Evolutionary conservation across 345 rosid species (phyloP).

Genomic region (Rhizophora mangle): DNA sequence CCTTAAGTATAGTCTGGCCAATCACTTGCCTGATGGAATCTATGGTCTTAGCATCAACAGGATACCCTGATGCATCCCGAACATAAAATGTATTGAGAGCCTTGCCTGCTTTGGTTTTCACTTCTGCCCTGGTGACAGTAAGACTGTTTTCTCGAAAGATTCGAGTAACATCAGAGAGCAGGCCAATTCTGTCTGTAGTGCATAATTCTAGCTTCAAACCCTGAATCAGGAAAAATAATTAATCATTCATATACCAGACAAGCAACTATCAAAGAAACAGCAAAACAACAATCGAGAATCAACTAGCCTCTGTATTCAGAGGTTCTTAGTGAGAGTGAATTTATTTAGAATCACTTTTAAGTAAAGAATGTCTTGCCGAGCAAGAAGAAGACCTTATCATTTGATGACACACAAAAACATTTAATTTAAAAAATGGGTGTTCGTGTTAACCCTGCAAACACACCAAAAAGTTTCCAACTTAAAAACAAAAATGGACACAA

Average conservation of each 20-base stretch:
- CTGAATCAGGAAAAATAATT: conserved; percentile 33
- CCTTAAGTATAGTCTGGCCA: conserved; percentile 86
- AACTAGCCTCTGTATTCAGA: conserved; percentile 6
- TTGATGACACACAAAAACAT: no score
- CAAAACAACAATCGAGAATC: conserved; percentile 5
- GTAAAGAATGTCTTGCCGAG: no score
- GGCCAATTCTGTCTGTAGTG: conserved; percentile 79
- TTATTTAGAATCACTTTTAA: no score
- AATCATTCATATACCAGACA: conserved; percentile 1
- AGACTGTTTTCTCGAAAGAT: conserved; percentile 92
- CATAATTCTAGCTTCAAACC: conserved; percentile 90
- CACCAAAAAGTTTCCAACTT: no score
- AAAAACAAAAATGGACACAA: no score
- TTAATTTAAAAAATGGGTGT: no score
- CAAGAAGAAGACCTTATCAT: no score
- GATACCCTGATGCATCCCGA: conserved; percentile 70
- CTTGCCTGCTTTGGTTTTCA: conserved; percentile 76
- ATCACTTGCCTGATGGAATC: conserved; percentile 73
- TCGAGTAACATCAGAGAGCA: conserved; percentile 80
- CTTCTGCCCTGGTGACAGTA: conserved; percentile 83
- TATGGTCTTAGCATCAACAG: conserved; percentile 67
- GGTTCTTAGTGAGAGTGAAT: neutral
- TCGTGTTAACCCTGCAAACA: no score
- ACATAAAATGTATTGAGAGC: conserved; percentile 89
- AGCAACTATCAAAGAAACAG: neutral